Evolutionary conservation across 257 asterid genomes (phyloP).

Genomic region (Verbena officinalis): DNA sequence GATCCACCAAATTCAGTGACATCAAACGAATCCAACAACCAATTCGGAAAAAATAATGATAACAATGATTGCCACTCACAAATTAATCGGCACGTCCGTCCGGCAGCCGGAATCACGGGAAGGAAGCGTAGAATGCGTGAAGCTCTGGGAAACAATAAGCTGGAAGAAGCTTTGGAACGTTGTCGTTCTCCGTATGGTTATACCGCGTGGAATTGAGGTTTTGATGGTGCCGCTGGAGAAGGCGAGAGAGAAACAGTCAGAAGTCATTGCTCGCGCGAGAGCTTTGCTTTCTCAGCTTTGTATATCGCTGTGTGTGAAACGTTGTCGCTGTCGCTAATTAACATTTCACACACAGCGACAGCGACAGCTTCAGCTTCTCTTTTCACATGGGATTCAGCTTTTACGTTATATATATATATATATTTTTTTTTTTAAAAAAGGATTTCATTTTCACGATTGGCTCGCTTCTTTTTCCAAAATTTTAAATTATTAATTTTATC

Average conservation of each 20-base stretch:
- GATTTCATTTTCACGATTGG: too few species aligned
- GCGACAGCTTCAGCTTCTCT: background rate
- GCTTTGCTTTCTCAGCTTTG: background rate
- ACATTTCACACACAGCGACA: too few species aligned
- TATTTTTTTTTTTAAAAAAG: too few species aligned
- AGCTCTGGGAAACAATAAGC: background rate
- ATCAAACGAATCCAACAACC: background rate
- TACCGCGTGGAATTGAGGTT: background rate
- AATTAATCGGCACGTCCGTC: too few species aligned
- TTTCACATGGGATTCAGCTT: too few species aligned
- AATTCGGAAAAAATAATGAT: background rate
- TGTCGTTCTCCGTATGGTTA: background rate
- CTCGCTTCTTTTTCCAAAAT: too few species aligned
- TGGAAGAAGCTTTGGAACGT: background rate
- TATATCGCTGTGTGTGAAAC: slow-evolving; percentile 1
- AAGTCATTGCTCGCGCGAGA: slow-evolving; percentile 5
- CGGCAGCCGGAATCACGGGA: background rate
- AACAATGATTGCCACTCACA: slow-evolving; percentile 8
- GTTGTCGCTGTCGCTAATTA: too few species aligned
- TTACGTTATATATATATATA: too few species aligned
- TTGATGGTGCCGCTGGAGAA: background rate
- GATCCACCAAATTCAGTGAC: background rate
- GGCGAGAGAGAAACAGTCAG: background rate
- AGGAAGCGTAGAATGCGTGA: background rate
- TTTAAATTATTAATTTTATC: too few species aligned